Conservation (phyloP, 2,329 filamentous ascomycete genomes). For the Pestalotiopsis sp. region DNA sequence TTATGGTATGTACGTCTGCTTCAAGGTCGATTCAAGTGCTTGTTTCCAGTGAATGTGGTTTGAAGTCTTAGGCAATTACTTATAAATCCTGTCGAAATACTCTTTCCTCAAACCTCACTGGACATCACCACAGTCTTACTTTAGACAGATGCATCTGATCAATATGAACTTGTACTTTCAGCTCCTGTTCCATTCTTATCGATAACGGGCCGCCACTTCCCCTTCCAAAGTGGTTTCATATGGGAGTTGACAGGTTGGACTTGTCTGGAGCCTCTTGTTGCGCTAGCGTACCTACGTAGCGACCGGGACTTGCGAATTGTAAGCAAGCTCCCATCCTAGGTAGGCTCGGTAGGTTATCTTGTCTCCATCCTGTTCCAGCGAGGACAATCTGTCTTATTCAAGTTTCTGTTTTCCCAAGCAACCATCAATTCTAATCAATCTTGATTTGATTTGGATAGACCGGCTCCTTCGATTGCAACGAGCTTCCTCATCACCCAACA, state of each 20-base stretch:
- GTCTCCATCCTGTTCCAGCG: not conserved
- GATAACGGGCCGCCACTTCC: not conserved
- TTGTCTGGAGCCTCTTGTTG: not conserved
- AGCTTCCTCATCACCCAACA: not conserved
- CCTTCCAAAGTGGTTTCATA: not conserved
- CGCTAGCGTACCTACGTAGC: not conserved
- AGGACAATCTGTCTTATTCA: not conserved
- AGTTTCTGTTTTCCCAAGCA: not conserved
- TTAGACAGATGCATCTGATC: too few relatives aligned
- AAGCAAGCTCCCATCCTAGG: not conserved
- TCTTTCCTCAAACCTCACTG: too few relatives aligned
- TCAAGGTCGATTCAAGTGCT: too few relatives aligned
- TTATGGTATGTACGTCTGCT: too few relatives aligned
- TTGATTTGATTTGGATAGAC: not conserved
- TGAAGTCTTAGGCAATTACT: too few relatives aligned
- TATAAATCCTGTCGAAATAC: too few relatives aligned
- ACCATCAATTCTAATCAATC: not conserved
- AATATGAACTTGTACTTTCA: not conserved
- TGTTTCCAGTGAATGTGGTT: too few relatives aligned
- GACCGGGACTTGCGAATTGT: not conserved
- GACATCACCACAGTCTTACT: too few relatives aligned
- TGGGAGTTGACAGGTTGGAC: slow-evolving; percentile 3
- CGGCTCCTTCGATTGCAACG: not conserved
- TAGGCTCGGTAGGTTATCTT: not conserved
- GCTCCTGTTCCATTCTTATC: not conserved